A percentile compares a stretch with the other conserved stretches of the same genome.
These are phyloP conservation scores for Chrysanthemum seticuspe DNA, from an alignment of 129 eudicot species.

Conservation along the genomic window DNA sequence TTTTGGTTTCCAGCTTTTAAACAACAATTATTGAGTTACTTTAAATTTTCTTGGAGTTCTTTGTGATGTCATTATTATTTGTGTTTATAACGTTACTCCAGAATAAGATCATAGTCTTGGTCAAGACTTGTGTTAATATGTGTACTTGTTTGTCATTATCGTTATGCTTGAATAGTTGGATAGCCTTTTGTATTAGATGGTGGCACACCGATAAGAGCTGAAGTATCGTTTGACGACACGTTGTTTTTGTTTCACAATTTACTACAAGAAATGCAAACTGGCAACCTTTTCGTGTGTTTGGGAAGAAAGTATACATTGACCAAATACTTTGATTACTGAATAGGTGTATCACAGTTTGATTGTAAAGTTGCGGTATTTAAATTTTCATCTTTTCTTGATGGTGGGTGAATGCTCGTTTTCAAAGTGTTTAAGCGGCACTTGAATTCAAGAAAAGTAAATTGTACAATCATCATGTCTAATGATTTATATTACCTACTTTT, in stretches of 20 bases:
- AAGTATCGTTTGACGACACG: not conserved
- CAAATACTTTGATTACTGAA: too few relatives aligned
- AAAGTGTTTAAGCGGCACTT: too few relatives aligned
- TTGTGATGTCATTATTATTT: slow-evolving; percentile 10
- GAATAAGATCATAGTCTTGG: slow-evolving; percentile 26
- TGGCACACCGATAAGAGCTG: not conserved
- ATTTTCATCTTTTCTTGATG: too few relatives aligned
- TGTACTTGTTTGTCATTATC: slow-evolving; percentile 1
- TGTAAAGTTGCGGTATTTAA: not conserved
- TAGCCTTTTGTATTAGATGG: not conserved
- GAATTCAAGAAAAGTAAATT: too few relatives aligned
- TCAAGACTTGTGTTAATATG: slow-evolving; percentile 16
- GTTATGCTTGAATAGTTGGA: not conserved
- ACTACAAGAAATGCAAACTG: too few relatives aligned
- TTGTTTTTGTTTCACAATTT: not conserved
- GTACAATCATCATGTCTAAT: too few relatives aligned
- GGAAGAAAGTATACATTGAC: too few relatives aligned
- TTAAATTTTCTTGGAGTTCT: slow-evolving; percentile 17
- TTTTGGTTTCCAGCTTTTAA: slow-evolving; percentile 17
- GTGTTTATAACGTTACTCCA: slow-evolving; percentile 19
- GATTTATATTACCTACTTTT: too few relatives aligned
- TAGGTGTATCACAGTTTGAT: too few relatives aligned
- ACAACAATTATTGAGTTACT: slow-evolving; percentile 19
- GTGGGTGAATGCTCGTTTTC: too few relatives aligned
- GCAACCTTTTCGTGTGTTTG: too few relatives aligned